Conservation (phyloP, 768 basidiomycete genomes). For the Pholiota microspora region DNA sequence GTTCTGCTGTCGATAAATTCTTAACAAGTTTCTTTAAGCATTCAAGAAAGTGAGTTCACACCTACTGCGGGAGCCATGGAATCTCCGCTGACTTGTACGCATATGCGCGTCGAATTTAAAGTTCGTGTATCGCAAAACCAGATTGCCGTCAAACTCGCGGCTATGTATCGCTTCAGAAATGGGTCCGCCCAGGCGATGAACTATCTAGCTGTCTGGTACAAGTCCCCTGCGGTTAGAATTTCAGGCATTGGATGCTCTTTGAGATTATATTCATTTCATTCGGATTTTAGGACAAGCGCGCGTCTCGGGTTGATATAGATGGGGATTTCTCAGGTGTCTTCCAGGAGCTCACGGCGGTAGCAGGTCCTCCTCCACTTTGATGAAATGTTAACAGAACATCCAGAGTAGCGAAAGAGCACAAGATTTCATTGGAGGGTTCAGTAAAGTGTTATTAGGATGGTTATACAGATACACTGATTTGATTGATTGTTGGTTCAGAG, state of each 20-base stretch:
- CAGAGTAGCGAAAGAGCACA: too few species aligned
- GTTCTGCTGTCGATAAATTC: too few species aligned
- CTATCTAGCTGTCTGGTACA: conserved; percentile 14
- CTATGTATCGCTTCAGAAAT: conserved; percentile 13
- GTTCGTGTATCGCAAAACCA: conserved; percentile 9
- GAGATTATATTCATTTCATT: background rate
- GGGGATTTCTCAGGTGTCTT: conserved; percentile 17
- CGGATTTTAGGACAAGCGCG: conserved; percentile 11
- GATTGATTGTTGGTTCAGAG: background rate
- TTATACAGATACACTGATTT: too few species aligned
- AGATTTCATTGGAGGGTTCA: too few species aligned
- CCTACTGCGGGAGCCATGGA: too few species aligned
- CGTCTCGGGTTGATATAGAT: conserved; percentile 13
- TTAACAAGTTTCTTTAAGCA: background rate
- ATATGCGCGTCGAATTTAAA: background rate
- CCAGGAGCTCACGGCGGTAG: conserved; percentile 10
- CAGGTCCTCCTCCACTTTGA: conserved; percentile 15
- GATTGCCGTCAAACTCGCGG: conserved; percentile 9
- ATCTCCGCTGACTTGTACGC: background rate
- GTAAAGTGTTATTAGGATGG: too few species aligned
- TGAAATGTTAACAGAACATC: too few species aligned
- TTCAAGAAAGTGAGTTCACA: conserved; percentile 10
- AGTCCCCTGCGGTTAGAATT: conserved; percentile 9
- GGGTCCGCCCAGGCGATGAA: conserved; percentile 10
- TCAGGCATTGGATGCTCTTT: too few species aligned